phyloP scores from a whole-genome alignment of 805 yeast species.

The Metschnikowia continentalis region DNA sequence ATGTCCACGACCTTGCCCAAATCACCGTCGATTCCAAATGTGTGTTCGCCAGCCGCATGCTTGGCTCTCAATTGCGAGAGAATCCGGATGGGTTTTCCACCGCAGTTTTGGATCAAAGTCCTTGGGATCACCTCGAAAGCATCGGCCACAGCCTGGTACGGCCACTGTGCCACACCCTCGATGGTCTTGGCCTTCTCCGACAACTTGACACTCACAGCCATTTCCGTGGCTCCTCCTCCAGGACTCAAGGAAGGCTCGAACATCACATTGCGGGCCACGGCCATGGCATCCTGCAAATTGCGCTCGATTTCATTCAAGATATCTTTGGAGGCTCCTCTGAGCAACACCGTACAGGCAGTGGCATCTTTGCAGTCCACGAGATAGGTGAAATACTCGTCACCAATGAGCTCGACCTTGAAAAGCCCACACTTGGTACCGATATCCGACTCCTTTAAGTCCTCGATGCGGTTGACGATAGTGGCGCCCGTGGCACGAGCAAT shows the following conservation, averaged over 20 bases:
- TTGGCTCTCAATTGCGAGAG: slow-evolving; percentile 91
- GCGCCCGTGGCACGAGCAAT: slow-evolving; percentile 98
- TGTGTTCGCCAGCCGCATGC: slow-evolving; percentile 84
- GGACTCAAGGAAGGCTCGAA: slow-evolving; percentile 94
- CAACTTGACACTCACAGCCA: slow-evolving; percentile 89
- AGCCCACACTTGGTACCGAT: slow-evolving; percentile 85
- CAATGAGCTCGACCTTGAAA: slow-evolving; percentile 90
- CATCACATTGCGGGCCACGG: slow-evolving; percentile 91
- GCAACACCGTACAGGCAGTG: slow-evolving; percentile 85
- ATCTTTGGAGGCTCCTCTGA: slow-evolving; percentile 97
- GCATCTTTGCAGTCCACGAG: slow-evolving; percentile 79
- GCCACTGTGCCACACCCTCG: slow-evolving; percentile 97
- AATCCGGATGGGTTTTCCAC: slow-evolving; percentile 90
- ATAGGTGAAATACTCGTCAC: slow-evolving; percentile 94
- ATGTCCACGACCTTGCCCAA: slow-evolving; percentile 91
- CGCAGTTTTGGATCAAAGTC: slow-evolving; percentile 95
- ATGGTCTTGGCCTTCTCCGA: slow-evolving; percentile 87
- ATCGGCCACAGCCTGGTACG: slow-evolving; percentile 97
- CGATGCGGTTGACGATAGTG: slow-evolving; percentile 90
- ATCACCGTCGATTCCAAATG: slow-evolving; percentile 94
- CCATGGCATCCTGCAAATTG: slow-evolving; percentile 97
- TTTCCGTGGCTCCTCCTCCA: slow-evolving; percentile 99
- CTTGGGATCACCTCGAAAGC: slow-evolving; percentile 98
- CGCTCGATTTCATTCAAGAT: slow-evolving; percentile 94
- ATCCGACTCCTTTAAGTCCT: slow-evolving; percentile 87